A percentile compares a stretch with the other conserved stretches of the same genome.
Conservation (phyloP, 1,284 basidiomycete genomes). For the Puccinia novopanici region DNA sequence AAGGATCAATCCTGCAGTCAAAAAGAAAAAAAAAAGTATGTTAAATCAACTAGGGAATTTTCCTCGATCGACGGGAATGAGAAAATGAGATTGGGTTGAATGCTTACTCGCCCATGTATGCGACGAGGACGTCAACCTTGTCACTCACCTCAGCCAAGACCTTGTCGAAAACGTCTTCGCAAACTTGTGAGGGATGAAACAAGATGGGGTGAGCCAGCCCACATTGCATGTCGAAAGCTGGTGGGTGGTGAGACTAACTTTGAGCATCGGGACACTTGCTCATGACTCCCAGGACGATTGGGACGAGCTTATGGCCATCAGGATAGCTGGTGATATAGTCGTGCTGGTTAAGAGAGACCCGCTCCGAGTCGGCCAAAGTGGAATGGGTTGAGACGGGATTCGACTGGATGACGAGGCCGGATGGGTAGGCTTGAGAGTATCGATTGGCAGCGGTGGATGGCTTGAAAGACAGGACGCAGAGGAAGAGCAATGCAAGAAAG, state of each 20-base stretch:
- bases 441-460: not conserved
- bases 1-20: slow-evolving; percentile 24
- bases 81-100: not conserved
- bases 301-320: slow-evolving; percentile 49
- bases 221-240: not conserved
- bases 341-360: slow-evolving; percentile 8
- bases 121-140: slow-evolving; percentile 43
- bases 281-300: slow-evolving; percentile 53
- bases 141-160: slow-evolving; percentile 52
- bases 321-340: slow-evolving; percentile 1
- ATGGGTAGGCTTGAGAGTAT: not conserved
- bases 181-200: not conserved
- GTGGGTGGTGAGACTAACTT: slow-evolving; percentile 18
- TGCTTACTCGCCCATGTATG: slow-evolving; percentile 49
- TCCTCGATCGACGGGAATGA: not conserved
- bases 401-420: not conserved
- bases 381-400: not conserved
- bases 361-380: slow-evolving; percentile 22
- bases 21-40: not conserved
- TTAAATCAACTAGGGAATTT: not conserved
- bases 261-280: slow-evolving; percentile 52
- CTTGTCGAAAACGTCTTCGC: slow-evolving; percentile 52
- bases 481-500: not conserved
- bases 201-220: not conserved
- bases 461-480: not conserved